Conservation (phyloP, 768 basidiomycete species). For the Lenzites betulinus region DNA sequence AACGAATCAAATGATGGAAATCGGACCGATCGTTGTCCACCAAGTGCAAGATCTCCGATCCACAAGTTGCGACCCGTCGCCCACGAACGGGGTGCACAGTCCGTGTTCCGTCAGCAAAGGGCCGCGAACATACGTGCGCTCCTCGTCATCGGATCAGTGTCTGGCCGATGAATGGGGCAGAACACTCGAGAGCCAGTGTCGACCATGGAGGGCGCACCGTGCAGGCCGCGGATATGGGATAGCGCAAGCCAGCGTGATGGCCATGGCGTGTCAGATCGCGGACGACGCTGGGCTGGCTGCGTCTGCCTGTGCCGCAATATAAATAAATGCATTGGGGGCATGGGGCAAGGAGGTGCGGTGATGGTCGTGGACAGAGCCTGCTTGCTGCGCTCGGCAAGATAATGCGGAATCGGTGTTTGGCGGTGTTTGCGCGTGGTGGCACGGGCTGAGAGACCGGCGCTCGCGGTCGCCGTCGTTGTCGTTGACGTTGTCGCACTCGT, state of each 20-base stretch:
- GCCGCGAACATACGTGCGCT: neutral
- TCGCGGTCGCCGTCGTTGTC: constrained; percentile 17
- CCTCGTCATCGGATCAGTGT: neutral
- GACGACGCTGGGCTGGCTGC: neutral
- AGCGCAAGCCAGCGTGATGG: constrained; percentile 5
- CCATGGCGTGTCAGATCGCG: neutral
- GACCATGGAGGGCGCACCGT: neutral
- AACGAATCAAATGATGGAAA: neutral
- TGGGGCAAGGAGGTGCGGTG: neutral
- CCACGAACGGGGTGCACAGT: neutral
- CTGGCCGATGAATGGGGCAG: neutral
- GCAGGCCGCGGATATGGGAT: constrained; percentile 10
- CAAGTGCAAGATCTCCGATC: constrained; percentile 1
- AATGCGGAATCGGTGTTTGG: constrained; percentile 18
- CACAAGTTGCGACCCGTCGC: neutral
- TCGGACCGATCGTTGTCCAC: neutral
- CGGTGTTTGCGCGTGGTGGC: constrained; percentile 20
- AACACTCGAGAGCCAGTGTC: neutral
- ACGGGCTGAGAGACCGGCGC: constrained; percentile 10
- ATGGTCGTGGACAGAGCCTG: neutral
- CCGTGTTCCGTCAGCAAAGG: neutral
- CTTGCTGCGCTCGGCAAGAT: too few relatives aligned
- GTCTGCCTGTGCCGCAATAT: too few relatives aligned
- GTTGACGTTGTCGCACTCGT: constrained; percentile 28
- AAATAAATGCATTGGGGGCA: neutral